These are phyloP conservation scores for Boletus huronensis DNA, from an alignment of 768 basidiomycete genomes.

Conservation along the genomic window DNA sequence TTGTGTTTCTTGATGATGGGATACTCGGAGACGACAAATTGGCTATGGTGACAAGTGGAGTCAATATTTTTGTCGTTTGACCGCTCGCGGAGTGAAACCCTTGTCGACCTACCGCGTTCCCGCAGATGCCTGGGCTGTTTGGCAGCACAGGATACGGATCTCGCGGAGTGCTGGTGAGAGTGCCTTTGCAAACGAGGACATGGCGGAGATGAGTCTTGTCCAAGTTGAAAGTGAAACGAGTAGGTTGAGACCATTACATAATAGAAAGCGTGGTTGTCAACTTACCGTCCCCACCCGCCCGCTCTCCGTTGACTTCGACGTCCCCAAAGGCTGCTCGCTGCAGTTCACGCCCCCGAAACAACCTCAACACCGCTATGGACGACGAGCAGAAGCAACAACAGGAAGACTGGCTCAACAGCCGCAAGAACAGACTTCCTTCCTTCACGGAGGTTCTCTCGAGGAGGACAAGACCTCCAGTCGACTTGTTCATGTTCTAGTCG, in stretches of 20 bases:
- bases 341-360: conserved; percentile 6
- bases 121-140: conserved; percentile 69
- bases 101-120: conserved; percentile 63
- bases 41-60: conserved; percentile 40
- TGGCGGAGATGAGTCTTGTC: conserved; percentile 32
- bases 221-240: background rate
- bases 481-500: conserved; percentile 99
- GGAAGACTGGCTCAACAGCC: conserved; percentile 71
- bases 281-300: background rate
- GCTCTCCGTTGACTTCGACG: conserved; percentile 19
- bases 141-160: conserved; percentile 77
- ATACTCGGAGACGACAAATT: conserved; percentile 76
- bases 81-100: background rate
- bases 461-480: conserved; percentile 89
- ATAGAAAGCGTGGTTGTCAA: conserved; percentile 15
- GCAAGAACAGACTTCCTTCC: conserved; percentile 77
- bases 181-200: conserved; percentile 66
- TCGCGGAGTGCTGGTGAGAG: conserved; percentile 78
- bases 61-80: background rate
- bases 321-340: conserved; percentile 17
- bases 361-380: conserved; percentile 37
- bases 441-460: conserved; percentile 90
- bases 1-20: conserved; percentile 76
- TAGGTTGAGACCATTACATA: conserved; percentile 25
- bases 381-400: conserved; percentile 52